Conservation (phyloP, 371 early-diverging fungal genomes). For the Funneliformis caledonium region DNA sequence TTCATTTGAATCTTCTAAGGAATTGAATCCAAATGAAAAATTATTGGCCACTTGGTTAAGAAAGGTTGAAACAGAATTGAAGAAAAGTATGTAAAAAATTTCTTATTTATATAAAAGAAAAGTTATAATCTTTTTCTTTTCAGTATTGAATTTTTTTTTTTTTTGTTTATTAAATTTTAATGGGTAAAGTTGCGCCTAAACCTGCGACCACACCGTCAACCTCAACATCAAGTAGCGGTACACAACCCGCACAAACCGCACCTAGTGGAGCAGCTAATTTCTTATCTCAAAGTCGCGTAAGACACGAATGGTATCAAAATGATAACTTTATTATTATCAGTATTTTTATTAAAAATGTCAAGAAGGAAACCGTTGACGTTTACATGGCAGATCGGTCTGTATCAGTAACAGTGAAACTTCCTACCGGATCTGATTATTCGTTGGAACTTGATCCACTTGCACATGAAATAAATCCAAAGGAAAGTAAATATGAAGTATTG, state of each 20-base stretch:
- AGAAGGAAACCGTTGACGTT: constrained; percentile 67
- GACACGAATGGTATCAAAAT: constrained; percentile 98
- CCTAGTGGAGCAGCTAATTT: background rate
- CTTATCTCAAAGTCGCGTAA: constrained; percentile 45
- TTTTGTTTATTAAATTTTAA: background rate
- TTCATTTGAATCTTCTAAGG: constrained; percentile 52
- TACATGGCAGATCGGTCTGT: constrained; percentile 68
- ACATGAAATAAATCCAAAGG: constrained; percentile 73
- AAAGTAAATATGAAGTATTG: constrained; percentile 72
- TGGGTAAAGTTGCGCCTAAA: constrained; percentile 7
- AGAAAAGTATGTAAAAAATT: background rate
- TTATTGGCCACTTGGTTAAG: constrained; percentile 55
- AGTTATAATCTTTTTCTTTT: background rate
- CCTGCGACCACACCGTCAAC: background rate
- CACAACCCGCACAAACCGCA: background rate
- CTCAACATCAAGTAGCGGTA: background rate
- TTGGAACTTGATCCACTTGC: constrained; percentile 84
- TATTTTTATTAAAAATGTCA: constrained; percentile 88
- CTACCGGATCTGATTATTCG: constrained; percentile 77
- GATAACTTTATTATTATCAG: constrained; percentile 85
- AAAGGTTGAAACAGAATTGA: constrained; percentile 48
- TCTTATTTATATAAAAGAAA: background rate
- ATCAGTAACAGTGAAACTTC: constrained; percentile 78
- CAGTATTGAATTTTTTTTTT: background rate
- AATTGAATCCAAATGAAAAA: constrained; percentile 54